A percentile compares a stretch with the other conserved stretches of the same genome.
Conservation (phyloP, 805 yeast species). For the Blastobotrys robertii region DNA sequence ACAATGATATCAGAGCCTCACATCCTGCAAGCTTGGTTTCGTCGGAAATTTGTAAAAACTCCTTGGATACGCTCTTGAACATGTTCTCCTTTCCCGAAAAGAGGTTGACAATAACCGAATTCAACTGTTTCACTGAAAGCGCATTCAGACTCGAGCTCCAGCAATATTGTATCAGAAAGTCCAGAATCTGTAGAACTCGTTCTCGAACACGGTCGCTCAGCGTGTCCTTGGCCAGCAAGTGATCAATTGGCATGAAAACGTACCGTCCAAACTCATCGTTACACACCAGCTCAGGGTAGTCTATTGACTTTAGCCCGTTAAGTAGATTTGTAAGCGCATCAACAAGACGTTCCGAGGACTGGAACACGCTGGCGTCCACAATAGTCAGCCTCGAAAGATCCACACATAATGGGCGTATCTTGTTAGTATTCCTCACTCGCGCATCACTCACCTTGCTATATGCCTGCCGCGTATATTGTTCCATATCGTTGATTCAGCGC, state of each 20-base stretch:
- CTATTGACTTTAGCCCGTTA: conserved; percentile 6
- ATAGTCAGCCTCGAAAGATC: conserved; percentile 5
- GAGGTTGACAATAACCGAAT: conserved; percentile 19
- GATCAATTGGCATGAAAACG: conserved; percentile 50
- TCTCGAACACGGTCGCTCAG: conserved; percentile 40
- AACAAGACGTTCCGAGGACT: conserved; percentile 8
- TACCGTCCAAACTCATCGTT: conserved; percentile 42
- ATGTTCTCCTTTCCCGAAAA: conserved; percentile 8
- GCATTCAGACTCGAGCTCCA: conserved; percentile 30
- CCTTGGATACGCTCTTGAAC: conserved; percentile 3
- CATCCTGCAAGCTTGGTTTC: conserved; percentile 22
- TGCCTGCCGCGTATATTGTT: no score
- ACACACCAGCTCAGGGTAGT: conserved; percentile 5
- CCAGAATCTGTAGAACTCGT: conserved; percentile 35
- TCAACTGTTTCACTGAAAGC: conserved; percentile 18
- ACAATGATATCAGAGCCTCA: conserved; percentile 16
- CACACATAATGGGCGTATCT: conserved; percentile 8
- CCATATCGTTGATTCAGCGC: no score
- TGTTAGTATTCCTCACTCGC: neutral
- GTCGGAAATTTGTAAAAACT: conserved; percentile 12
- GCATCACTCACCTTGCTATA: no score
- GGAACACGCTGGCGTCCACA: neutral
- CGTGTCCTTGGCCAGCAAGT: conserved; percentile 38
- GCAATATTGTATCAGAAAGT: conserved; percentile 35
- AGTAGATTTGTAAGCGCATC: conserved; percentile 13